Evolutionary conservation across 1,139 yeast species (phyloP), one percentile per base, ranked within the genome.

Genomic region (Hyphopichia buzzinii): DNA sequence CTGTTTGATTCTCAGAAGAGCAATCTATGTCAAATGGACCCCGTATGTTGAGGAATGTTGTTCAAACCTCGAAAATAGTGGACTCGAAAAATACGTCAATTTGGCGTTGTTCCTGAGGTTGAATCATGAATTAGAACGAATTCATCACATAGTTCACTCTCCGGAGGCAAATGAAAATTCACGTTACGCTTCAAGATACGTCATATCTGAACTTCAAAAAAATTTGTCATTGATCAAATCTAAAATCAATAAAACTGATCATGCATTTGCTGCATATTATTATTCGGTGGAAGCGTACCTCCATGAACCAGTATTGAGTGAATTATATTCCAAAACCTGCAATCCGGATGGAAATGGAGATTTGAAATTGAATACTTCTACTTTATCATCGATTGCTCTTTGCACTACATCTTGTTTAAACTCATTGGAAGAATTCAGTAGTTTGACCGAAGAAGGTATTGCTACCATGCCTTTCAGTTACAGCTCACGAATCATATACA

Each of bases 211-310:
- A 39, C 59, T 78, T 28, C 74, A 72, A 40, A 54, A 55, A 29
- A 63, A 63, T 36, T 59, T 81, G 36, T 60, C 62, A 24, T 44
- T 46, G 2, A 54, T 79, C 26, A 67, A 61, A 41, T 41, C 43
- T 14, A 56, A 57, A 32, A 69, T 81, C 17, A 54, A 61, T 3
- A 48, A 56, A 4, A 59, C 62, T 23, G 67, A 74, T 37, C 67
- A 68, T 43, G 61, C 69, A 8, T 52, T 70, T 26, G 54, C 73
- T 50, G 68, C 83, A 0, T 81, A 73, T 55, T 74, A 69, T 46
- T 76, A 75, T 46, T 75, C 92, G 0, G 80, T 84, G 11, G 87
- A 84, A 47, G 90, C 92, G 0, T 84, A 79, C 51, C 60, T 87
- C 14, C 84, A 84, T 55, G 94, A 82, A 52, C 79, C 79, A 4